phyloP scores from a whole-genome alignment of 2,329 filamentous ascomycete species.

The Monilinia laxa region DNA sequence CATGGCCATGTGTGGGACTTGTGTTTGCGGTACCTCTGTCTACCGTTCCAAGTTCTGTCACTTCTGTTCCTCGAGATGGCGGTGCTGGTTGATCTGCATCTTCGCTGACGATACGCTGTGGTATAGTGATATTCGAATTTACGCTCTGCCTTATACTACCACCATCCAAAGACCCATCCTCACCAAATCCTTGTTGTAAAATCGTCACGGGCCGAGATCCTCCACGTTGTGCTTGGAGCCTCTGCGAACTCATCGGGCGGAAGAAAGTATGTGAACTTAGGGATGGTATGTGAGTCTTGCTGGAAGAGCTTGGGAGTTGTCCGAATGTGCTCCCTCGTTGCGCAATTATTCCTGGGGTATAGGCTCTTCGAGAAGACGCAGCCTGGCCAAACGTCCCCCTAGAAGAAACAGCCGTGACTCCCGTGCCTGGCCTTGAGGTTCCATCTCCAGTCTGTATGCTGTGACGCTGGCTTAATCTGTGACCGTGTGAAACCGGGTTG shows the following conservation, averaged over 20 bases:
- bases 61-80: conserved; percentile 75
- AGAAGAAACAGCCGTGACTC: conserved; percentile 46
- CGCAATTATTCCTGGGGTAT: conserved; percentile 19
- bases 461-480: conserved; percentile 41
- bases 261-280: conserved; percentile 91
- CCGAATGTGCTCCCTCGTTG: conserved; percentile 45
- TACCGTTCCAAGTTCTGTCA: conserved; percentile 61
- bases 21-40: conserved; percentile 73
- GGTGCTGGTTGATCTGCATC: conserved; percentile 59
- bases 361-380: conserved; percentile 54
- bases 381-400: conserved; percentile 51
- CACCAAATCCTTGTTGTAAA: conserved; percentile 40
- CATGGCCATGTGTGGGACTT: conserved; percentile 64
- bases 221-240: conserved; percentile 84
- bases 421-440: conserved; percentile 54
- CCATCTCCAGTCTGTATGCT: conserved; percentile 43
- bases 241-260: conserved; percentile 93
- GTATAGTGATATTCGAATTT: conserved; percentile 48
- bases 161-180: conserved; percentile 47
- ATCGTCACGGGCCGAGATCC: conserved; percentile 48
- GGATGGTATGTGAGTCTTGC: conserved; percentile 84
- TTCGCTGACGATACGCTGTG: conserved; percentile 39
- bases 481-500: conserved; percentile 38
- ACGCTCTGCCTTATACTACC: conserved; percentile 57
- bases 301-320: conserved; percentile 65